Evolutionary conservation across 148 eudicot genomes (phyloP).

Genomic region (Vaccinium darrowii): DNA sequence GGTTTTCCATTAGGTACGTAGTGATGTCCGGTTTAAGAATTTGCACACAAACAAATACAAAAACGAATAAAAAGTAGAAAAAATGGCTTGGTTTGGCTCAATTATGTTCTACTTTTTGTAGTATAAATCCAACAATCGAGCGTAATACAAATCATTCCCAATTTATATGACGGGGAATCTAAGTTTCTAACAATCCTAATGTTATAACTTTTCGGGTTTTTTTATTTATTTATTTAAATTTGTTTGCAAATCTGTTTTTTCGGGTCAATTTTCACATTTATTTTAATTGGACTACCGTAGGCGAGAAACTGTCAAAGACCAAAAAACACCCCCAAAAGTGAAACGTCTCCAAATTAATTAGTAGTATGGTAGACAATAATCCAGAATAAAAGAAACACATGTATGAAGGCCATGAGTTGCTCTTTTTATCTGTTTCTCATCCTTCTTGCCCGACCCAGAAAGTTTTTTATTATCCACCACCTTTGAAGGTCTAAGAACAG

Average conservation of each 20-base stretch:
- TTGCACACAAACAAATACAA: not conserved
- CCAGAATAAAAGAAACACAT: no score
- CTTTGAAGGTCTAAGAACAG: conserved; percentile 89
- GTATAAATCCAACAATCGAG: not conserved
- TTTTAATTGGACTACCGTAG: no score
- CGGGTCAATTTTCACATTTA: not conserved
- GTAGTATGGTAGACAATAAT: not conserved
- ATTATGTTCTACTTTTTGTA: no score
- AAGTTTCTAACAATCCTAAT: no score
- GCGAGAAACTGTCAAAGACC: not conserved
- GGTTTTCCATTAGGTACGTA: not conserved
- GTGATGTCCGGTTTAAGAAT: not conserved
- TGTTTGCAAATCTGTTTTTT: not conserved
- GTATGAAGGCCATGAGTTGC: conserved; percentile 16
- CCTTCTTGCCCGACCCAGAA: conserved; percentile 35
- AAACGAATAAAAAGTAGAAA: not conserved
- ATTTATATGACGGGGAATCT: not conserved
- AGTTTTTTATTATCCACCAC: conserved; percentile 46
- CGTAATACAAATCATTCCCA: not conserved
- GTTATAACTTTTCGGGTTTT: no score
- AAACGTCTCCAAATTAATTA: not conserved
- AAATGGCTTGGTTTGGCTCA: no score
- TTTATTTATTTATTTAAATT: no score
- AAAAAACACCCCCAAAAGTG: no score
- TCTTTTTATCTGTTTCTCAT: conserved; percentile 46